These are phyloP conservation scores for Amphirosellinia nigrospora DNA, from an alignment of 495 filamentous ascomycete genomes.

Conservation along the genomic window DNA sequence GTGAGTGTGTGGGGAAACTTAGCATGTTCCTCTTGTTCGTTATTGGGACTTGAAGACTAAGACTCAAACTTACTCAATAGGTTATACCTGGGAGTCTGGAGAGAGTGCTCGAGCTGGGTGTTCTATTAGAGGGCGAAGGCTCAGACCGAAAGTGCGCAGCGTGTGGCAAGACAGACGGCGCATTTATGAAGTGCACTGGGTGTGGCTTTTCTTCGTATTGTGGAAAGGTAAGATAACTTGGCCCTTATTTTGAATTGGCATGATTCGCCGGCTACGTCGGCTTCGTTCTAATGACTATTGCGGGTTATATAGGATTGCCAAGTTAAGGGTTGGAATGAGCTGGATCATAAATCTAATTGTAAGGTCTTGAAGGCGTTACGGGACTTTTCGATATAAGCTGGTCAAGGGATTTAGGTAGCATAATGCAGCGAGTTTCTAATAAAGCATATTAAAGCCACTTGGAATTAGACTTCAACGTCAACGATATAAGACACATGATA, in stretches of 20 bases:
- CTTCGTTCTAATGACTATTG: constrained; percentile 1
- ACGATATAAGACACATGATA: not conserved
- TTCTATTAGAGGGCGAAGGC: constrained; percentile 29
- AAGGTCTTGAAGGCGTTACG: constrained; percentile 47
- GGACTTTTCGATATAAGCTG: constrained; percentile 41
- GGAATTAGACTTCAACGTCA: not conserved
- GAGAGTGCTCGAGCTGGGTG: constrained; percentile 40
- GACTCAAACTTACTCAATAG: not conserved
- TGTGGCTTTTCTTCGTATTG: constrained; percentile 51
- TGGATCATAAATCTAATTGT: constrained; percentile 51
- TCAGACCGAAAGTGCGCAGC: constrained; percentile 26
- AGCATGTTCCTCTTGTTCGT: not conserved
- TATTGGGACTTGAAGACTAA: not conserved
- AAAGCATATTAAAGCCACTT: not conserved
- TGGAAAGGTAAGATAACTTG: constrained; percentile 43
- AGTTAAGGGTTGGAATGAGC: constrained; percentile 47
- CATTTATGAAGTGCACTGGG: constrained; percentile 48
- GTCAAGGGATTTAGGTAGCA: not conserved
- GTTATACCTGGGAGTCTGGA: constrained; percentile 40
- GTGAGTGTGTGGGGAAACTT: not conserved
- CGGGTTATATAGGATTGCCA: constrained; percentile 44
- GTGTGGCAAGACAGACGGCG: constrained; percentile 36
- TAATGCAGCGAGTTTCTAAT: not conserved
- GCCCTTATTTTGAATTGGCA: not conserved
- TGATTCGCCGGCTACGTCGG: not conserved